These are phyloP conservation scores for Umbelopsis vinacea DNA, from an alignment of 192 early-diverging fungal genomes.

Conservation along the genomic window DNA sequence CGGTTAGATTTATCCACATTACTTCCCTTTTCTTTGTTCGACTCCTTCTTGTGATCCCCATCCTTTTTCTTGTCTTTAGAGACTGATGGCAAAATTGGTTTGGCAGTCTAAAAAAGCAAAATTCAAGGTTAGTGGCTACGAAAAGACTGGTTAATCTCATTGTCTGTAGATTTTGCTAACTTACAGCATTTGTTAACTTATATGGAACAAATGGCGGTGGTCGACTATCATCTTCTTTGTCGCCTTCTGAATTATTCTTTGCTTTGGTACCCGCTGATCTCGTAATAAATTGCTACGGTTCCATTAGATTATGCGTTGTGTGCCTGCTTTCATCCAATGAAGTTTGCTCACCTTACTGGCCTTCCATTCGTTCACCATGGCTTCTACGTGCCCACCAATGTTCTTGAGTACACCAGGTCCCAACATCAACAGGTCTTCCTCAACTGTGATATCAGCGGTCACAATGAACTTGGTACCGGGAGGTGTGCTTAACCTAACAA, in stretches of 20 bases:
- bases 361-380: conserved; percentile 41
- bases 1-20: background rate
- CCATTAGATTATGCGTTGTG: background rate
- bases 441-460: conserved; percentile 29
- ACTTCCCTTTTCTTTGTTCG: background rate
- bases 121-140: too few relatives aligned
- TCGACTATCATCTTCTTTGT: conserved; percentile 14
- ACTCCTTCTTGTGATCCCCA: too few relatives aligned
- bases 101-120: too few relatives aligned
- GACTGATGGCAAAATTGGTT: too few relatives aligned
- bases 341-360: conserved; percentile 27
- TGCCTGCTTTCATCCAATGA: background rate
- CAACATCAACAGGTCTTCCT: conserved; percentile 34
- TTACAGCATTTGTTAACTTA: conserved; percentile 18
- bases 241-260: background rate
- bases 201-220: conserved; percentile 43
- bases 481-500: conserved; percentile 30
- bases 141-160: too few relatives aligned
- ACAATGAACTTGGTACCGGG: conserved; percentile 42
- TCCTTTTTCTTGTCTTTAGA: too few relatives aligned
- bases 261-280: conserved; percentile 9
- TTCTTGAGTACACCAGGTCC: conserved; percentile 31
- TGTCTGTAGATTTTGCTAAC: background rate
- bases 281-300: conserved; percentile 29
- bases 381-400: conserved; percentile 40